Conservation (phyloP, 23 red algal species). For the Agarophyton chilense region DNA sequence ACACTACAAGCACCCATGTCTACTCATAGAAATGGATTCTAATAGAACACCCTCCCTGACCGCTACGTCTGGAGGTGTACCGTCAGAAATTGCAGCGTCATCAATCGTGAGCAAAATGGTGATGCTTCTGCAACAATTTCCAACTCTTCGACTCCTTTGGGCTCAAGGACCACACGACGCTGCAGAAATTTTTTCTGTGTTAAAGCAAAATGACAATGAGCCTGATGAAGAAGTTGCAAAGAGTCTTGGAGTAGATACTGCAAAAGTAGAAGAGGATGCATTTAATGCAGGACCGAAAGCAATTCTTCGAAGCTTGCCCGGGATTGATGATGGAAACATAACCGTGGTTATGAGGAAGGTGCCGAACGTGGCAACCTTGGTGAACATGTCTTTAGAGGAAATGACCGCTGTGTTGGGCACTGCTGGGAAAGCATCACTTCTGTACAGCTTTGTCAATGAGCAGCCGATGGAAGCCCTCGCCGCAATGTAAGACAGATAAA, state of each 20-base stretch:
- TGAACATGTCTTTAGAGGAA: constrained; percentile 45
- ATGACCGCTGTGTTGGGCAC: constrained; percentile 62
- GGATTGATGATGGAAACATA: constrained; percentile 69
- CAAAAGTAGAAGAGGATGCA: constrained; percentile 12
- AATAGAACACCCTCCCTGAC: constrained; percentile 19
- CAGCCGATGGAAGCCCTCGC: constrained; percentile 46
- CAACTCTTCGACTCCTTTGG: constrained; percentile 88
- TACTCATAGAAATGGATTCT: constrained; percentile 91
- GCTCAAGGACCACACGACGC: constrained; percentile 73
- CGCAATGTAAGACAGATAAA: not conserved
- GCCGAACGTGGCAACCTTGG: constrained; percentile 41
- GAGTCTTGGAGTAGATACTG: constrained; percentile 51
- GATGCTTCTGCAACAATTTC: constrained; percentile 86
- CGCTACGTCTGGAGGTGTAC: constrained; percentile 36
- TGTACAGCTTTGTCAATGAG: constrained; percentile 73
- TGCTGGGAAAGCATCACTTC: constrained; percentile 50
- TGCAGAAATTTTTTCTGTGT: constrained; percentile 60
- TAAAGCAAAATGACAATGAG: constrained; percentile 82
- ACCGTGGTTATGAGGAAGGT: constrained; percentile 67
- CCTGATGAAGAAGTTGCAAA: constrained; percentile 71
- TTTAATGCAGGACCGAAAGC: constrained; percentile 56
- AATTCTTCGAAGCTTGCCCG: constrained; percentile 67
- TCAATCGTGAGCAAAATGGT: constrained; percentile 84
- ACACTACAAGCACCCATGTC: constrained; percentile 75
- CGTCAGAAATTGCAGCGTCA: constrained; percentile 39